phyloP scores from a whole-genome alignment of 257 asterid species.

The Solanum chiquidenum region DNA sequence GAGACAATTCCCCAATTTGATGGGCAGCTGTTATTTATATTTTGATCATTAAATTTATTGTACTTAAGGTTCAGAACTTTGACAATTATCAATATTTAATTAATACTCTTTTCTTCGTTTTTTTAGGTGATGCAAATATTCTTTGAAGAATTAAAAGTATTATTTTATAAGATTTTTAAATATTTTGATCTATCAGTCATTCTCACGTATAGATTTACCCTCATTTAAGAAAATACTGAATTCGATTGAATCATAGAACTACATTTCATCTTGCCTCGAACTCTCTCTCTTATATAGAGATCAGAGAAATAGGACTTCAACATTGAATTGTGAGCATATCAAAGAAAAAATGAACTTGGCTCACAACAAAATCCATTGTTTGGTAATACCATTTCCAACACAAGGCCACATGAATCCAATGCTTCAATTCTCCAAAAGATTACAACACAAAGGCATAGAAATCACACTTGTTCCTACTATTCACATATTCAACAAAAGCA shows the following conservation, averaged over 20 bases:
- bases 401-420: constrained; percentile 49
- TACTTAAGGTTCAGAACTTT: no score
- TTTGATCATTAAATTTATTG: no score
- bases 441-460: constrained; percentile 6
- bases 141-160: no score
- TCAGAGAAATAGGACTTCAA: background rate
- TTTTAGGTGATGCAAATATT: no score
- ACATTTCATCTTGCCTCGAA: background rate
- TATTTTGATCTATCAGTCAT: no score
- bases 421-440: constrained; percentile 36
- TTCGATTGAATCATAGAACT: background rate
- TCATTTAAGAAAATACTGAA: no score
- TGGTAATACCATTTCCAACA: constrained; percentile 22
- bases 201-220: no score
- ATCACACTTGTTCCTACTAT: constrained; percentile 18
- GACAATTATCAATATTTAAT: no score
- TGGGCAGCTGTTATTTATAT: background rate
- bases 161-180: no score
- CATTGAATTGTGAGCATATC: background rate
- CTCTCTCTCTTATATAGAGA: background rate
- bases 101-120: no score
- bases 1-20: background rate
- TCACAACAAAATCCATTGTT: constrained; percentile 7
- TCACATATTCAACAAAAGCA: constrained; percentile 13
- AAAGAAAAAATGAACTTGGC: background rate